phyloP scores from a whole-genome alignment of 129 eudicot genomes.

The Centella asiatica region DNA sequence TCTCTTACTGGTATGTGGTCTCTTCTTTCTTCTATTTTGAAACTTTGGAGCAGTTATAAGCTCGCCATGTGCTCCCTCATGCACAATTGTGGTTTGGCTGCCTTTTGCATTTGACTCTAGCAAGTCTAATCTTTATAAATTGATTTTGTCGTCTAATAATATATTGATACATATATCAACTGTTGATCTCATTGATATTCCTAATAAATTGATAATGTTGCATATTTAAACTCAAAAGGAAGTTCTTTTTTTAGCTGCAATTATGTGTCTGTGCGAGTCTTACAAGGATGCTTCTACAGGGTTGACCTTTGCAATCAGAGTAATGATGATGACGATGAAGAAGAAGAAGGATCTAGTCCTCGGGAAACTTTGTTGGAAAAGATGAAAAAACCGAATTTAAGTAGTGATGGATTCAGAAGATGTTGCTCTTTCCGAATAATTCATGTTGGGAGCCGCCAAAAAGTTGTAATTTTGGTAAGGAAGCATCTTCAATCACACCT shows the following conservation, averaged over 20 bases:
- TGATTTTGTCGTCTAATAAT: not conserved
- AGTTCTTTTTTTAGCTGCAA: not conserved
- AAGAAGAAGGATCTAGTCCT: slow-evolving; percentile 58
- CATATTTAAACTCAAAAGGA: not conserved
- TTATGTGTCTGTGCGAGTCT: not conserved
- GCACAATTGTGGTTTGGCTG: not conserved
- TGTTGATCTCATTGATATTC: not conserved
- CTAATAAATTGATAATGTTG: not conserved
- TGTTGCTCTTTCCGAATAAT: slow-evolving; percentile 47
- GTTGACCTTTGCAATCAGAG: slow-evolving; percentile 96
- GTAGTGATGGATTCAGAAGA: slow-evolving; percentile 30
- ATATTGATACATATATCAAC: not conserved
- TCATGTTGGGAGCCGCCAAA: slow-evolving; percentile 75
- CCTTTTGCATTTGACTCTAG: not conserved
- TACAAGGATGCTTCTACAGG: slow-evolving; percentile 35
- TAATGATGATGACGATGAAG: slow-evolving; percentile 77
- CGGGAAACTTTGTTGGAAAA: slow-evolving; percentile 59
- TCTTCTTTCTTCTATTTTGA: slow-evolving; percentile 16
- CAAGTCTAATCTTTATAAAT: not conserved
- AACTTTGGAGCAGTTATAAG: not conserved
- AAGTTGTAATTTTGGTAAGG: slow-evolving; percentile 60
- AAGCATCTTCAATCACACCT: slow-evolving; percentile 4
- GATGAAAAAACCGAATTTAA: slow-evolving; percentile 27
- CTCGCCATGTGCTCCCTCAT: not conserved
- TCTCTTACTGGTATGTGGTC: slow-evolving; percentile 85